Conservation (phyloP, 2,329 filamentous ascomycete species). For the Fusarium armeniacum region DNA sequence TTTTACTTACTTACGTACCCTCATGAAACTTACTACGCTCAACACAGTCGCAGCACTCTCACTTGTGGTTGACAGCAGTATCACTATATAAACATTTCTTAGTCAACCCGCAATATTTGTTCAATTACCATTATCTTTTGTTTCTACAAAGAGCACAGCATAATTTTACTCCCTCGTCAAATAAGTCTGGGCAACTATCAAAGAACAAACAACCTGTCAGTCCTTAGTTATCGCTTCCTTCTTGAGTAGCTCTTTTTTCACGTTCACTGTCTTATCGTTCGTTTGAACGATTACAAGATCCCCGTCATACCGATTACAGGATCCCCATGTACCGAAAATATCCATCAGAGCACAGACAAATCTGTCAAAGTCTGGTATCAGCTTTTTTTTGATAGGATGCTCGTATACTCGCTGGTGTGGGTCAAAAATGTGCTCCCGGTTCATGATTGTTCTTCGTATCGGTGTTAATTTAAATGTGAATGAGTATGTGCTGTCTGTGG, state of each 20-base stretch:
- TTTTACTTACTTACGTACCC: background rate
- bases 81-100: background rate
- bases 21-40: background rate
- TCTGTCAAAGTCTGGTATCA: background rate
- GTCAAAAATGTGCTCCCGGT: background rate
- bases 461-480: background rate
- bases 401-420: accelerated
- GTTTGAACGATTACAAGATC: background rate
- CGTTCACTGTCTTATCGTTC: background rate
- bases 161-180: too few relatives aligned
- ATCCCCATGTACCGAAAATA: background rate
- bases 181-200: background rate
- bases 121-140: background rate
- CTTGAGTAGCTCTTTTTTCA: background rate
- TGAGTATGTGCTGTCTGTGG: background rate
- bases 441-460: background rate
- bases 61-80: background rate
- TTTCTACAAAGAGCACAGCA: background rate
- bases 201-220: background rate
- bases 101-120: background rate
- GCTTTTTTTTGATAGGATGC: background rate
- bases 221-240: background rate
- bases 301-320: too few relatives aligned
- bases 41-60: background rate
- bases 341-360: background rate